Evolutionary conservation across 2,329 filamentous ascomycete species (phyloP), one percentile per base, ranked within the genome.

Genomic region (Microdochium bolleyi): DNA sequence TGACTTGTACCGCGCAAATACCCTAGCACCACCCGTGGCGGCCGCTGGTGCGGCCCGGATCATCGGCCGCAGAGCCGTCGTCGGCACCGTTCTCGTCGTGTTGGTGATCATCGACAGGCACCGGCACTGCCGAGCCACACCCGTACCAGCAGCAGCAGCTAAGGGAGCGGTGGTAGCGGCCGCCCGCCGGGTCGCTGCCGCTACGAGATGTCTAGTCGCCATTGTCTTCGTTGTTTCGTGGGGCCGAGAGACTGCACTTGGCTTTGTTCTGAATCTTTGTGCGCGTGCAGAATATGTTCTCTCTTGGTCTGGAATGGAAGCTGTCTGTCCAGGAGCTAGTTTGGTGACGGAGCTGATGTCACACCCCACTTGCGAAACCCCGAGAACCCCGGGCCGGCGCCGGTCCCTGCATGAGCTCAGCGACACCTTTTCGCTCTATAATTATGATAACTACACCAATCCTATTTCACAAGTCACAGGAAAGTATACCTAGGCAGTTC

Each of bases 181-280:
- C 19, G 52, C 19, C 34, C 56, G 56, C 49, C 56, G 24, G 5
- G 44, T 46, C 3, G 51, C 14, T 13, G 49, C 48, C 21, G 50
- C 27, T 16, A 48, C 50, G 38, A 24, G 51, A 19, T 51, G 56
- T 53, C 53, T 52, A n/a, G 59, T 54, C 24, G 59, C 53, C 52
- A 55, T 57, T 22, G 24, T 54, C 51, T 49, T 51, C 30, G 16
- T 34, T 38, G n/a, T n/a, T n/a, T n/a, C n/a, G n/a, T n/a, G n/a
- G n/a, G n/a, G n/a, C n/a, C n/a, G n/a, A n/a, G n/a, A n/a, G n/a
- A n/a, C n/a, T n/a, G n/a, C n/a, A n/a, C 30, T 51, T 49, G 52
- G 55, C 54, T 22, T 48, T 25, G 48, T 50, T 50, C 52, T 37
- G 27, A 11, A 11, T 30, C 11, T 11, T 30, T n/a, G n/a, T n/a